Conservation (phyloP, 805 yeast species). For the Wickerhamiella musiphila region DNA sequence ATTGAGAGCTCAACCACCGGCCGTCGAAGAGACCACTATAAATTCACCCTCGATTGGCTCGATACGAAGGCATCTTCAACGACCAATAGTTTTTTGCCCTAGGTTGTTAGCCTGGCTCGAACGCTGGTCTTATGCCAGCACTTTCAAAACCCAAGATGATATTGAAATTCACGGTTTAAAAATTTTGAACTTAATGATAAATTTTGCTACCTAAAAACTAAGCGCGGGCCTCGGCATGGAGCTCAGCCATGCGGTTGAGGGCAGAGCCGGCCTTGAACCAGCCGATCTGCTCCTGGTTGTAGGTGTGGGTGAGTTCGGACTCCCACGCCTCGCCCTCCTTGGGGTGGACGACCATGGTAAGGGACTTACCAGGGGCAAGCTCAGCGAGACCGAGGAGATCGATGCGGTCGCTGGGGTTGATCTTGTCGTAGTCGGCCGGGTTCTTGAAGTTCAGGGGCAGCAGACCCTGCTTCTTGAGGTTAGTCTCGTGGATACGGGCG, state of each 20-base stretch:
- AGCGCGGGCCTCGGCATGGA: slow-evolving; percentile 7
- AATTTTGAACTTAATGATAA: too few species aligned
- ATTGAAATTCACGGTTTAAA: neutral
- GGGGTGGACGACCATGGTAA: slow-evolving; percentile 58
- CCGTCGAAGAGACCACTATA: too few species aligned
- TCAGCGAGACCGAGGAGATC: slow-evolving; percentile 71
- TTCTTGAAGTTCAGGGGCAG: slow-evolving; percentile 84
- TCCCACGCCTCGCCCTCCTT: slow-evolving; percentile 71
- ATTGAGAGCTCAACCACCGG: too few species aligned
- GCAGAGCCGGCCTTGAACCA: slow-evolving; percentile 99
- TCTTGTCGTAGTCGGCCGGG: slow-evolving; percentile 83
- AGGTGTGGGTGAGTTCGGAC: slow-evolving; percentile 86
- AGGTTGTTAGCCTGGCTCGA: too few species aligned
- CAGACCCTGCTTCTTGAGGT: slow-evolving; percentile 95
- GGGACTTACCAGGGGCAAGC: slow-evolving; percentile 84
- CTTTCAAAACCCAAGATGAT: neutral
- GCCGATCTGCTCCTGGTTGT: slow-evolving; percentile 90
- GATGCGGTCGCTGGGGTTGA: slow-evolving; percentile 76
- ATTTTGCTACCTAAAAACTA: too few species aligned
- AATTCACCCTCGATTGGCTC: too few species aligned
- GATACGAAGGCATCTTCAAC: too few species aligned
- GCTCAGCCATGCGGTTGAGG: slow-evolving; percentile 78
- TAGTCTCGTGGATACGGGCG: slow-evolving; percentile 97
- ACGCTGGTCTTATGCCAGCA: too few species aligned
- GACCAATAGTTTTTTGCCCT: too few species aligned